Base-by-base conservation (phyloP, 805 yeast genomes). In the Candida corydali region DNA sequence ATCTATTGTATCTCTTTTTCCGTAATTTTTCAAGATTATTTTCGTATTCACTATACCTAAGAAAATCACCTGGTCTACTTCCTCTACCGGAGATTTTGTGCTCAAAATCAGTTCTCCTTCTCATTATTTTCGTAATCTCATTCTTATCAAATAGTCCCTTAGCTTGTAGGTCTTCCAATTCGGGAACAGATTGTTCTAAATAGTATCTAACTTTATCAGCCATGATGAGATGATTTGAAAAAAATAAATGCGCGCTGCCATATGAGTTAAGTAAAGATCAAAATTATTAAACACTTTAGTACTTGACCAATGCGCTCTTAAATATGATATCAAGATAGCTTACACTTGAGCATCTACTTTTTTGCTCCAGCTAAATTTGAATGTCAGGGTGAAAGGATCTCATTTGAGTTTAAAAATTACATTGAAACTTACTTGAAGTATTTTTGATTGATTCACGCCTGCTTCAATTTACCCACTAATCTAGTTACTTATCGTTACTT, bases 101-200 rank as follows among this genome's bases (percentile, higher is more conserved):
- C 61, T 93, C 99, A 51, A 88, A 93, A 61, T 89, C 97, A 0
- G 97, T 91, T 64, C 98, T 76, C 54, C 88, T 77, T 63, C 93
- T 81, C 87, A 91, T 86, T 37, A 93, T 82, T 67, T 75, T 72
- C 27, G 82, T 79, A 46, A 88, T 78, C 61, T 93, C 98, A 47
- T 75, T 76, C 49, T 84, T 84, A 28, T 79, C 82, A 58, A 93
- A 93, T 4, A 93, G 69, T 3, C 88, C 88, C 51, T 86, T 82
- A 39, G 76, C 76, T 41, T 82, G 79, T 23, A 93, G 73, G 51
- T 91, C 98, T 51, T 89, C 91, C 37, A 93, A 71, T 60, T 93
- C 99, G 0, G 96, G 95, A 52, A 89, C 88, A 4, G 88, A 76
- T 65, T 71, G 79, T 55, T 78, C 82, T 49, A 78, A 54, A 50